phyloP scores from a whole-genome alignment of 1,139 yeast species.

The Saccharomyces hybrid region DNA sequence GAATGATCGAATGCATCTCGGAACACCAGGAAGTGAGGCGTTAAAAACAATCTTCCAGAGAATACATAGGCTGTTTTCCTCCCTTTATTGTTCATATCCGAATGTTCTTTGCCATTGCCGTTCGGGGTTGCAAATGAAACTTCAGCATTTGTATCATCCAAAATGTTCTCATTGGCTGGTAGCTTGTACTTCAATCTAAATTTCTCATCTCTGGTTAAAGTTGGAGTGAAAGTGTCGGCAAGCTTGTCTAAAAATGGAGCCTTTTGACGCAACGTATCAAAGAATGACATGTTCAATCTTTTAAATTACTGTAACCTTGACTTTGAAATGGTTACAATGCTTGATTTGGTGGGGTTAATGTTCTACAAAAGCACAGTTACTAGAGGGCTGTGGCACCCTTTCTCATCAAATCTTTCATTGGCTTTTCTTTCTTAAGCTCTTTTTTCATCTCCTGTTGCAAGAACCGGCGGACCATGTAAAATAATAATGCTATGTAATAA shows the following conservation, averaged over 20 bases:
- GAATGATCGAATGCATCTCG: constrained; percentile 61
- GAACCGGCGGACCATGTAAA: not conserved
- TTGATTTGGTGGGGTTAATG: not conserved
- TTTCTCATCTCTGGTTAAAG: constrained; percentile 51
- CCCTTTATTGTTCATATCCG: constrained; percentile 3
- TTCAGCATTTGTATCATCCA: constrained; percentile 67
- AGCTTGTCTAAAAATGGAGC: constrained; percentile 41
- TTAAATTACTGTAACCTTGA: not conserved
- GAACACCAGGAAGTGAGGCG: constrained; percentile 70
- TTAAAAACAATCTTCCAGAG: constrained; percentile 59
- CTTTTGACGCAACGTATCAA: constrained; percentile 42
- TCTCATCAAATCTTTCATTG: not conserved
- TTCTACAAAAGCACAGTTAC: not conserved
- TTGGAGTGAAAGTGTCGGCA: constrained; percentile 26
- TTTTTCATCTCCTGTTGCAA: not conserved
- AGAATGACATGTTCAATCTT: constrained; percentile 40
- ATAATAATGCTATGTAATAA: not conserved
- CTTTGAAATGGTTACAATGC: not conserved
- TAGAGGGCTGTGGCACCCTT: not conserved
- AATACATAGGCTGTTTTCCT: constrained; percentile 31
- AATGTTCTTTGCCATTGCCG: constrained; percentile 1
- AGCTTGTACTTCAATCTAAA: constrained; percentile 60
- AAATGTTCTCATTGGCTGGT: constrained; percentile 61
- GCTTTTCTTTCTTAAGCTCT: not conserved
- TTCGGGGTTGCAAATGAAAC: constrained; percentile 44